A percentile compares a stretch with the other conserved stretches of the same genome.
Conservation (phyloP, 2,329 filamentous ascomycete species). For the Penicillium aurantiogriseum region DNA sequence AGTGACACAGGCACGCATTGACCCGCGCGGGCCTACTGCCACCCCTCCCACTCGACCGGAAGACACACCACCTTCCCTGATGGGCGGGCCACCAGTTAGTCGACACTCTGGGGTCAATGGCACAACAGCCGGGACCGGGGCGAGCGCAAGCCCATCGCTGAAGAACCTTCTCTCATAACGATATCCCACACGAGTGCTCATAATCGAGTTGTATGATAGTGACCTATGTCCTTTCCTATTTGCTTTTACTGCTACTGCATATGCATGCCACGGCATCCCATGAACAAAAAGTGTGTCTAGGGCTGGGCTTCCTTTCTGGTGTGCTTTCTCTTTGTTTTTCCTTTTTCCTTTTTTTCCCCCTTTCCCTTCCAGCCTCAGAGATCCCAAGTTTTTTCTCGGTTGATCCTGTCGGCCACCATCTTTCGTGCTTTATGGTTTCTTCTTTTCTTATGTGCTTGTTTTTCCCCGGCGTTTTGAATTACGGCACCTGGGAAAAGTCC, state of each 20-base stretch:
- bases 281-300: conserved; percentile 8
- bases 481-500: conserved; percentile 15
- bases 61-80: conserved; percentile 26
- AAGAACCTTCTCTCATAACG: conserved; percentile 67
- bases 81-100: conserved; percentile 28
- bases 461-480: conserved; percentile 19
- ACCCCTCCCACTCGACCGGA: conserved; percentile 34
- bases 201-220: conserved; percentile 20
- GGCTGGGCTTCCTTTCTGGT: not conserved
- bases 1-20: conserved; percentile 34
- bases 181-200: not conserved
- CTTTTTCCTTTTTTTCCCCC: not conserved
- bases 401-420: not conserved
- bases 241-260: conserved; percentile 17
- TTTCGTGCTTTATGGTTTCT: conserved; percentile 2
- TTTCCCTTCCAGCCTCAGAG: not conserved
- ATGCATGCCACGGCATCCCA: conserved; percentile 7
- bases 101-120: conserved; percentile 31
- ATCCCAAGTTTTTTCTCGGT: not conserved
- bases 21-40: conserved; percentile 35
- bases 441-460: conserved; percentile 10
- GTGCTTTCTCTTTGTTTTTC: conserved; percentile 5
- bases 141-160: conserved; percentile 73
- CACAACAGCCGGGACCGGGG: conserved; percentile 49
- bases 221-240: conserved; percentile 13